phyloP scores from a whole-genome alignment of 305 asterid genomes.

The Striga hermonthica region DNA sequence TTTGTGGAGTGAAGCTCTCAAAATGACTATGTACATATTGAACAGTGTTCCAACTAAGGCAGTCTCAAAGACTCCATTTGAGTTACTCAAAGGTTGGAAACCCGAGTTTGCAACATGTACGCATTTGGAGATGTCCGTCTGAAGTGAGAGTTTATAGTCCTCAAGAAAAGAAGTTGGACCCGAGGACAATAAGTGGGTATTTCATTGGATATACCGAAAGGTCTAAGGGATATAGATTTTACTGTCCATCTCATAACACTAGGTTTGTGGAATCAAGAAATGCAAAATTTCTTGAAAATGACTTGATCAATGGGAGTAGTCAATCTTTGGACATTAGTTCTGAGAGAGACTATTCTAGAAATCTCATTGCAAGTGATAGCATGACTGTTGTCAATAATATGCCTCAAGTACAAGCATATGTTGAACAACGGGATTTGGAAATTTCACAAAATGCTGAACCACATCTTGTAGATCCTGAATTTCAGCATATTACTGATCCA shows the following conservation, averaged over 20 bases:
- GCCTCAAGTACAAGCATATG: neutral
- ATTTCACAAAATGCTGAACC: neutral
- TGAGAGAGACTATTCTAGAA: neutral
- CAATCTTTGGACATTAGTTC: neutral
- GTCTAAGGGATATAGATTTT: neutral
- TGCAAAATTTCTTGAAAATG: slow-evolving; percentile 1
- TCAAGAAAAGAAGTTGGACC: neutral
- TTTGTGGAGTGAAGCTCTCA: neutral
- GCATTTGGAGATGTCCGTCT: neutral
- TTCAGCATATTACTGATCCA: neutral
- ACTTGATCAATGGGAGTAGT: neutral
- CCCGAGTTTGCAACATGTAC: neutral
- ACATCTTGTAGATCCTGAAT: neutral
- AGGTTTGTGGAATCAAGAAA: neutral
- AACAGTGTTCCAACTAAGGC: neutral
- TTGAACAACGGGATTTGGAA: neutral
- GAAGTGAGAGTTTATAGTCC: neutral
- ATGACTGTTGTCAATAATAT: neutral
- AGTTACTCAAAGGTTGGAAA: slow-evolving; percentile 2
- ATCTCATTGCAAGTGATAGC: neutral
- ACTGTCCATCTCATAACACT: neutral
- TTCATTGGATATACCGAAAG: neutral
- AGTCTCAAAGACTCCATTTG: neutral
- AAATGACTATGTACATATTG: neutral
- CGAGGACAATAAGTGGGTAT: neutral